phyloP scores from a whole-genome alignment of 768 basidiomycete genomes.

The Macrolepiota fuliginosa region DNA sequence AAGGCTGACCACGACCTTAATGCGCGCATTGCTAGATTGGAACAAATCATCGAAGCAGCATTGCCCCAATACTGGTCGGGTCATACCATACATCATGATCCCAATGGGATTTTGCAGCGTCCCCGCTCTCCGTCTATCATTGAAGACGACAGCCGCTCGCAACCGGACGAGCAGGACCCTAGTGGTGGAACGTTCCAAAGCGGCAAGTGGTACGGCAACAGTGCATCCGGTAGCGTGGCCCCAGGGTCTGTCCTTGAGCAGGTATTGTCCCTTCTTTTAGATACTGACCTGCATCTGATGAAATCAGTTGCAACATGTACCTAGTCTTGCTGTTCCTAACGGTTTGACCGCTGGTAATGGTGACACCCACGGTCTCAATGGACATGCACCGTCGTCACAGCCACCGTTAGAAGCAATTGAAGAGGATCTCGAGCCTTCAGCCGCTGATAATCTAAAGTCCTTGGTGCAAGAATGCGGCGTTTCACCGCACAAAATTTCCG shows the following conservation, averaged over 20 bases:
- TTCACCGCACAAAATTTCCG: conserved; percentile 85
- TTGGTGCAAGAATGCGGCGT: conserved; percentile 93
- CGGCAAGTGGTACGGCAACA: conserved; percentile 84
- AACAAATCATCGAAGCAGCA: conserved; percentile 79
- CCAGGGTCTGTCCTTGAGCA: conserved; percentile 79
- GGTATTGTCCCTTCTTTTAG: conserved; percentile 34
- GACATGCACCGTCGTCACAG: conserved; percentile 7
- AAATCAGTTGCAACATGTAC: conserved; percentile 28
- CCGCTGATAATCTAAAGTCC: conserved; percentile 80
- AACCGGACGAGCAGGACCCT: conserved; percentile 74
- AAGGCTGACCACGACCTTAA: conserved; percentile 82
- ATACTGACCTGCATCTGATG: neutral
- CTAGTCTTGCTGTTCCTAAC: conserved; percentile 6
- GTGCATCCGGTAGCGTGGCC: conserved; percentile 81
- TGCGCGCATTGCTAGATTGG: conserved; percentile 69
- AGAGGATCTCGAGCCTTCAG: conserved; percentile 47
- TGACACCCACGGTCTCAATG: neutral
- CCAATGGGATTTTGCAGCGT: conserved; percentile 33
- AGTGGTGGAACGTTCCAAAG: conserved; percentile 77
- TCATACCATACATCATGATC: conserved; percentile 31
- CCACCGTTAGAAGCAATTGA: conserved; percentile 29
- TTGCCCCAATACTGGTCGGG: conserved; percentile 64
- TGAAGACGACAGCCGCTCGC: conserved; percentile 72
- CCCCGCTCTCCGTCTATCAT: conserved; percentile 48
- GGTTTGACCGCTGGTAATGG: neutral